phyloP scores from a whole-genome alignment of 495 filamentous ascomycete genomes.

The Penicillium cataractarum region DNA sequence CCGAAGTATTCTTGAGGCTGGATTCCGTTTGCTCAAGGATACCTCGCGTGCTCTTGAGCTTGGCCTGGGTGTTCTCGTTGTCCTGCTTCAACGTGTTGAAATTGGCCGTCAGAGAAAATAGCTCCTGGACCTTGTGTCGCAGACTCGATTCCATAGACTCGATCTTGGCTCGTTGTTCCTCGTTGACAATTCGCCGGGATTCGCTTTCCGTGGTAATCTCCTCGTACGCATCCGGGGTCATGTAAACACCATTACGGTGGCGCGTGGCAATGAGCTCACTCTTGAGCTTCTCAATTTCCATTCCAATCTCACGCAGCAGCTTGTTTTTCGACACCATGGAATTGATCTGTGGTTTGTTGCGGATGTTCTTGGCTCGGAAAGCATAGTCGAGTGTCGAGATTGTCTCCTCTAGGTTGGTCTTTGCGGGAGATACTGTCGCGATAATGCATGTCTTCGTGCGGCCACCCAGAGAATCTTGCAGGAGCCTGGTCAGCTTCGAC shows the following conservation, averaged over 20 bases:
- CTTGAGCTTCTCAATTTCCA: conserved; percentile 93
- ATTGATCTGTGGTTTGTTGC: conserved; percentile 96
- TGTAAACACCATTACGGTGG: conserved; percentile 92
- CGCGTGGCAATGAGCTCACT: conserved; percentile 90
- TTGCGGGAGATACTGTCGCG: conserved; percentile 91
- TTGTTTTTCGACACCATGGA: conserved; percentile 90
- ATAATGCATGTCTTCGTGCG: conserved; percentile 98
- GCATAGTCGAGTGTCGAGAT: conserved; percentile 98
- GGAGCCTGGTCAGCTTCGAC: conserved; percentile 90
- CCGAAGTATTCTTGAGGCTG: conserved; percentile 72
- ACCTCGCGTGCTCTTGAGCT: conserved; percentile 76
- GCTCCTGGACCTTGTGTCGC: conserved; percentile 87
- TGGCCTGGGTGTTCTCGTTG: conserved; percentile 70
- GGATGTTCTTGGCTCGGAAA: conserved; percentile 96
- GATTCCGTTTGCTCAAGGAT: conserved; percentile 86
- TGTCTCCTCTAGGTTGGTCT: conserved; percentile 94
- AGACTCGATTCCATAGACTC: conserved; percentile 89
- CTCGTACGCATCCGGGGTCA: conserved; percentile 82
- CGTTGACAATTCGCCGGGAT: conserved; percentile 86
- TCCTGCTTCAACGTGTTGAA: conserved; percentile 87
- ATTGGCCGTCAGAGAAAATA: conserved; percentile 79
- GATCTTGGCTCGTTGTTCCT: conserved; percentile 90
- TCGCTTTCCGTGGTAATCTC: conserved; percentile 89
- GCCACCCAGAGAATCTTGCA: conserved; percentile 96
- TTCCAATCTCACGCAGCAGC: conserved; percentile 82